These are phyloP conservation scores for Corymbia maculata DNA, from an alignment of 345 rosid genomes.

Conservation along the genomic window DNA sequence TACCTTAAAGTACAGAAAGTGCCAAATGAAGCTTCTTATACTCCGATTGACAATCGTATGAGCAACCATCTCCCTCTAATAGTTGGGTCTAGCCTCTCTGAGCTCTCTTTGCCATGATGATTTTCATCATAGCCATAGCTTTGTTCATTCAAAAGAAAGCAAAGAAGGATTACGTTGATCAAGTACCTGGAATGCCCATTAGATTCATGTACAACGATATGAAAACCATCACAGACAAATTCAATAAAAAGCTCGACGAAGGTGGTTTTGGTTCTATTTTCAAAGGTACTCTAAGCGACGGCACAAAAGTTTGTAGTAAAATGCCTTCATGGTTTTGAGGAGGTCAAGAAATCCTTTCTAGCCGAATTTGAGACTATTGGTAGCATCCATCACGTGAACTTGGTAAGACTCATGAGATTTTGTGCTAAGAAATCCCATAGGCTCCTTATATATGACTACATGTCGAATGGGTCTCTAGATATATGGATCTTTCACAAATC, in stretches of 20 bases:
- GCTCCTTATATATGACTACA: no score
- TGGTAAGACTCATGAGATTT: no score
- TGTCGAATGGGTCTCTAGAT: no score
- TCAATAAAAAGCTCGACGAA: neutral
- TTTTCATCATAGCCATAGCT: neutral
- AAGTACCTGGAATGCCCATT: neutral
- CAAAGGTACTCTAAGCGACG: no score
- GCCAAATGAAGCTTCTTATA: neutral
- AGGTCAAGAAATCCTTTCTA: no score
- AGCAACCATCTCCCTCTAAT: neutral
- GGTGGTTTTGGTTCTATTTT: no score
- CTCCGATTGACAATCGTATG: no score
- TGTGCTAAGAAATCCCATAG: no score
- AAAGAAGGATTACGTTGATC: neutral
- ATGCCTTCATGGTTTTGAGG: no score
- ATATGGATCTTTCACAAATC: neutral
- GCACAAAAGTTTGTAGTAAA: no score
- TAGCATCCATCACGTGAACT: no score
- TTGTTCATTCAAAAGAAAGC: neutral
- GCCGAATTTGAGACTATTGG: no score
- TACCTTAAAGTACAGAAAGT: neutral
- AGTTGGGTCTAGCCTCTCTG: neutral
- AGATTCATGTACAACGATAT: neutral
- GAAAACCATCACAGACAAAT: slow-evolving; percentile 3
- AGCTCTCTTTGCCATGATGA: neutral